Conservation (phyloP, 2,329 filamentous ascomycete genomes). For the Dryadomyces quercus-mongolicae region DNA sequence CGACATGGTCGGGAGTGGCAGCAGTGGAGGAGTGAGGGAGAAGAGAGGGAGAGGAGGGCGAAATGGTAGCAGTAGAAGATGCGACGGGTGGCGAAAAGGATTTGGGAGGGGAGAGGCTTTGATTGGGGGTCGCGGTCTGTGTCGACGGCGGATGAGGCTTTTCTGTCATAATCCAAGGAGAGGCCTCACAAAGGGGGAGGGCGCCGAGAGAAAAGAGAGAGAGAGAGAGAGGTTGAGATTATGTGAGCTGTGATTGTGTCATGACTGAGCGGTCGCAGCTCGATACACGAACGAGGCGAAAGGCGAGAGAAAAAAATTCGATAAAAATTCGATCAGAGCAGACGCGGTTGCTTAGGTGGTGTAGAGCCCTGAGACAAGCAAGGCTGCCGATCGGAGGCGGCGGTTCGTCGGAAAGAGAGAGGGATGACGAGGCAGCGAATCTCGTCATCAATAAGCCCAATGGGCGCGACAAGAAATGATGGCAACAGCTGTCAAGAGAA, state of each 20-base stretch:
- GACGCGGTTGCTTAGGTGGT: neutral
- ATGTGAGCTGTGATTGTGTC: conserved; percentile 2
- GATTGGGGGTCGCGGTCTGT: conserved; percentile 44
- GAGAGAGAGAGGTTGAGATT: neutral
- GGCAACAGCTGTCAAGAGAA: neutral
- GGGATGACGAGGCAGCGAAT: neutral
- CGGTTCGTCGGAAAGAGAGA: neutral
- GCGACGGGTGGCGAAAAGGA: conserved; percentile 1
- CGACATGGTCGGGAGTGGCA: neutral
- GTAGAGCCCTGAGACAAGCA: neutral
- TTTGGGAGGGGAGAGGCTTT: conserved; percentile 30
- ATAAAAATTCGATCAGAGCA: neutral
- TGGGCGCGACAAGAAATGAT: neutral
- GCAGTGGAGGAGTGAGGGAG: conserved; percentile 1
- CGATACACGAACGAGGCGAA: neutral
- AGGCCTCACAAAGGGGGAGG: conserved; percentile 28
- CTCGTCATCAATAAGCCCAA: neutral
- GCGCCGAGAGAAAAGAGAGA: conserved; percentile 12
- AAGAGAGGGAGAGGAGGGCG: neutral
- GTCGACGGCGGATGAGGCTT: conserved; percentile 39
- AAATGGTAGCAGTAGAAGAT: neutral
- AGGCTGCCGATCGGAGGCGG: neutral
- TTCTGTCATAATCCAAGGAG: conserved; percentile 50
- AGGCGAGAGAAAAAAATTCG: neutral
- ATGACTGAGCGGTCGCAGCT: conserved; percentile 2